Evolutionary conservation across 768 basidiomycete species (phyloP).

Genomic region (Pleurotus citrinopileatus): DNA sequence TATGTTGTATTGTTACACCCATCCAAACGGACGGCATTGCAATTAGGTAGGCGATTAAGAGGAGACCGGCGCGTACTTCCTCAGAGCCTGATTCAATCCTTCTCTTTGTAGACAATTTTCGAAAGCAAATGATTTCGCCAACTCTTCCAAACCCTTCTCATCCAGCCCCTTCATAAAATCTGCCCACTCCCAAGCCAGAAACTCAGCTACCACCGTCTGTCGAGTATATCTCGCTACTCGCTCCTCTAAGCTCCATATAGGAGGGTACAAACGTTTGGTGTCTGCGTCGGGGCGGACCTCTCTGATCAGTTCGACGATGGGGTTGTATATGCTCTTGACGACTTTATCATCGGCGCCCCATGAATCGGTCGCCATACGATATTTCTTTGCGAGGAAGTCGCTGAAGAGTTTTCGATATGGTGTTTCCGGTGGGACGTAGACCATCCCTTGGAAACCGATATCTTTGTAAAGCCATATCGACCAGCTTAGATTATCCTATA

Average conservation of each 20-base stretch:
- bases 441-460: slow-evolving; percentile 87
- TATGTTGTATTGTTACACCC: no score
- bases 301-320: slow-evolving; percentile 51
- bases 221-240: slow-evolving; percentile 60
- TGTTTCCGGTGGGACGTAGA: slow-evolving; percentile 63
- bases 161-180: slow-evolving; percentile 61
- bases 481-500: slow-evolving; percentile 66
- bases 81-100: slow-evolving; percentile 56
- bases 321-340: slow-evolving; percentile 60
- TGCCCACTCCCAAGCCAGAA: slow-evolving; percentile 71
- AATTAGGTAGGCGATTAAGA: not conserved
- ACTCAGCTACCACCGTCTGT: slow-evolving; percentile 69
- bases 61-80: slow-evolving; percentile 30
- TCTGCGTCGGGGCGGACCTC: slow-evolving; percentile 32
- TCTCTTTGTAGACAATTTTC: slow-evolving; percentile 68
- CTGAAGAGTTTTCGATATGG: slow-evolving; percentile 70
- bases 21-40: no score
- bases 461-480: slow-evolving; percentile 89
- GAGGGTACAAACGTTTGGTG: slow-evolving; percentile 57
- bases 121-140: slow-evolving; percentile 75
- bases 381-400: slow-evolving; percentile 74
- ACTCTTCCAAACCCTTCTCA: slow-evolving; percentile 60
- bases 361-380: slow-evolving; percentile 70
- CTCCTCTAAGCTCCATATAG: slow-evolving; percentile 58
- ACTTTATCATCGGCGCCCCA: slow-evolving; percentile 70